These are phyloP conservation scores for Hibiscus tridactylites DNA, from an alignment of 345 rosid species.

Conservation along the genomic window DNA sequence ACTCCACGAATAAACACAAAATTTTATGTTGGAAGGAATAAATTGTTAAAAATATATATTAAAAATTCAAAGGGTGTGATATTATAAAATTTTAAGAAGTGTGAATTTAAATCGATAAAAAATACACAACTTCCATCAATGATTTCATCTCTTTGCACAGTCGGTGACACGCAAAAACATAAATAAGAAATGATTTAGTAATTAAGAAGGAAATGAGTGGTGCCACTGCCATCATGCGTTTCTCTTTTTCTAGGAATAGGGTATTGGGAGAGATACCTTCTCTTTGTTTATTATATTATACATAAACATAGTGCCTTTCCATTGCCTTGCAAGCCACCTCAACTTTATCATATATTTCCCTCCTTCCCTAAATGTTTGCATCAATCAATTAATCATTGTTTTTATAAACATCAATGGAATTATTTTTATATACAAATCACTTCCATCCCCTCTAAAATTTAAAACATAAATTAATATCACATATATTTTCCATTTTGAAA, in stretches of 20 bases:
- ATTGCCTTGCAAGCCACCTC: not conserved
- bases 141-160: not conserved
- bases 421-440: too few relatives aligned
- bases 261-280: conserved; percentile 12
- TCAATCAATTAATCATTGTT: not conserved
- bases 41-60: too few relatives aligned
- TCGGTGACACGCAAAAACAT: not conserved
- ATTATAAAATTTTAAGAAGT: too few relatives aligned
- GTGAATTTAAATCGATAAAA: too few relatives aligned
- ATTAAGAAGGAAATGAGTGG: conserved; percentile 11
- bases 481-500: too few relatives aligned
- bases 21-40: too few relatives aligned
- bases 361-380: not conserved
- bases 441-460: too few relatives aligned
- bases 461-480: too few relatives aligned
- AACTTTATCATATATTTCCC: not conserved
- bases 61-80: too few relatives aligned
- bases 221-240: conserved; percentile 13
- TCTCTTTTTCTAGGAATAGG: not conserved
- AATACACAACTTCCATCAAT: too few relatives aligned
- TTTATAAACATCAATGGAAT: not conserved
- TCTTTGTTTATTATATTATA: not conserved
- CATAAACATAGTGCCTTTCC: not conserved
- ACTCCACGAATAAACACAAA: too few relatives aligned
- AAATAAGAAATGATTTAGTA: not conserved